A percentile compares a stretch with the other conserved stretches of the same genome.
Evolutionary conservation across 2,329 filamentous ascomycete genomes (phyloP).

Genomic region (Orbilia quercus): DNA sequence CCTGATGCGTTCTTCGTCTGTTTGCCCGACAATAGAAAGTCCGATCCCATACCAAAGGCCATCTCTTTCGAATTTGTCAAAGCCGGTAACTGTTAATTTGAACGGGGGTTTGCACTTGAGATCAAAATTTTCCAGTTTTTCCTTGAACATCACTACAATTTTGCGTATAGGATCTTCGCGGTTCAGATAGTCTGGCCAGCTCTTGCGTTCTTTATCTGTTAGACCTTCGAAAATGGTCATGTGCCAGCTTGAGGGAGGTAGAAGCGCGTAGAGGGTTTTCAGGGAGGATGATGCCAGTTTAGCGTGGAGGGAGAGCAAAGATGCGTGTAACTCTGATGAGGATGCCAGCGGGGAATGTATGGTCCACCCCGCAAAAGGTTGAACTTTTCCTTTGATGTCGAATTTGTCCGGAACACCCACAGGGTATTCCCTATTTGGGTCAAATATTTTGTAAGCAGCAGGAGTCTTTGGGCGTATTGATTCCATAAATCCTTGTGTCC

Average conservation of each 20-base stretch:
- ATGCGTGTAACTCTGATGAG: constrained; percentile 49
- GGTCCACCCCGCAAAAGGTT: constrained; percentile 60
- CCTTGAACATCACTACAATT: constrained; percentile 53
- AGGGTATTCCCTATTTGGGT: constrained; percentile 47
- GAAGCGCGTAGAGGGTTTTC: constrained; percentile 56
- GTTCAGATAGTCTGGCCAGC: constrained; percentile 58
- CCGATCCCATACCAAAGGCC: constrained; percentile 33
- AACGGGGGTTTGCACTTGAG: constrained; percentile 57
- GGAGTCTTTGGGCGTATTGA: background rate
- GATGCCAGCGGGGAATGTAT: constrained; percentile 59
- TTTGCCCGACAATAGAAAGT: constrained; percentile 57
- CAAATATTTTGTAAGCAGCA: background rate
- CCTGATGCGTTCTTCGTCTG: constrained; percentile 57
- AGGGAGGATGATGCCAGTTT: constrained; percentile 56
- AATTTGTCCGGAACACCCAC: constrained; percentile 59
- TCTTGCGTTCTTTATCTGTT: constrained; percentile 58
- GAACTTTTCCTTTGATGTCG: constrained; percentile 57
- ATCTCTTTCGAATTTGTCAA: constrained; percentile 50
- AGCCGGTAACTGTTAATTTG: constrained; percentile 49
- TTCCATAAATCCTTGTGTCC: no score
- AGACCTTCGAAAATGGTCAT: constrained; percentile 61
- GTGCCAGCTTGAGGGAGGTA: constrained; percentile 60
- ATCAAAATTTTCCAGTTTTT: constrained; percentile 55
- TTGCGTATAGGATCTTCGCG: constrained; percentile 43
- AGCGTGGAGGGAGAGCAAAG: constrained; percentile 57